Conservation (phyloP, 2,329 filamentous ascomycete genomes). For the Alternaria postmessia region DNA sequence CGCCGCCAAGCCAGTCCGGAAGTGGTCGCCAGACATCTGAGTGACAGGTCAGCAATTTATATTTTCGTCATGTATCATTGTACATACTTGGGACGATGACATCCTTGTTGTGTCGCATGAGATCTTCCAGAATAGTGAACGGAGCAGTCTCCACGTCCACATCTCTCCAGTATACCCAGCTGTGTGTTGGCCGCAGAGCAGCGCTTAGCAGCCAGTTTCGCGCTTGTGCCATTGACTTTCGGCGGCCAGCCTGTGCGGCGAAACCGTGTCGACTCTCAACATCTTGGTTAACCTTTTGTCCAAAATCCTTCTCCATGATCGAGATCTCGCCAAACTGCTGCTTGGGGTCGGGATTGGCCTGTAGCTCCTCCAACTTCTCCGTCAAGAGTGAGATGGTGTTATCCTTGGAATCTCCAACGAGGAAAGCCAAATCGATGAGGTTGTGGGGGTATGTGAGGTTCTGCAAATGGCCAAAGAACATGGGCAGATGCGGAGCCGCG, state of each 20-base stretch:
- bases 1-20: slow-evolving; percentile 97
- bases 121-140: slow-evolving; percentile 93
- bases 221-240: slow-evolving; percentile 98
- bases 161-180: slow-evolving; percentile 99
- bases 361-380: slow-evolving; percentile 77
- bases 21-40: slow-evolving; percentile 93
- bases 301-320: slow-evolving; percentile 98
- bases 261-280: slow-evolving; percentile 98
- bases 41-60: slow-evolving; percentile 26
- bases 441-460: slow-evolving; percentile 98
- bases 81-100: slow-evolving; percentile 90
- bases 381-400: slow-evolving; percentile 80
- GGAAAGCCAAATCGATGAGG: slow-evolving; percentile 92
- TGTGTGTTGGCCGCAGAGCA: slow-evolving; percentile 90
- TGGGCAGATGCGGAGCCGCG: slow-evolving; percentile 86
- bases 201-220: slow-evolving; percentile 97
- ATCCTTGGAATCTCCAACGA: slow-evolving; percentile 97
- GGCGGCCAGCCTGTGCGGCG: slow-evolving; percentile 88
- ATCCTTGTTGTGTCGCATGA: slow-evolving; percentile 99
- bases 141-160: slow-evolving; percentile 98
- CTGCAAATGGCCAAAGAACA: slow-evolving; percentile 98
- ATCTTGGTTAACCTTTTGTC: slow-evolving; percentile 96
- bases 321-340: slow-evolving; percentile 95
- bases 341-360: slow-evolving; percentile 78
- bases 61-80: not conserved